These are phyloP conservation scores for Citrus australasica DNA, from an alignment of 345 rosid species.

Conservation along the genomic window DNA sequence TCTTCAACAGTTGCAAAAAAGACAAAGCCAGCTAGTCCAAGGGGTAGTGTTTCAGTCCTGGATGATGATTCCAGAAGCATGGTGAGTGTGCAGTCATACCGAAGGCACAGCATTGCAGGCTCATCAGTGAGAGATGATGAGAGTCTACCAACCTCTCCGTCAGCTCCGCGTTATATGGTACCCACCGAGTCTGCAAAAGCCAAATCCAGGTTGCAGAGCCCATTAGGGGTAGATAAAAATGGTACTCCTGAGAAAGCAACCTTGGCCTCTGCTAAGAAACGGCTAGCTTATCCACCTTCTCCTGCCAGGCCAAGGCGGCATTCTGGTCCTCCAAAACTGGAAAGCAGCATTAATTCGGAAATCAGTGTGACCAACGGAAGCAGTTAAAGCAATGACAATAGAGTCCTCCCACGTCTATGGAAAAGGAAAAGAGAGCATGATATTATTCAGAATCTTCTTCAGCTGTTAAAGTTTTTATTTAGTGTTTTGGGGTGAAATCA, in stretches of 20 bases:
- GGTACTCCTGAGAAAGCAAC: slow-evolving; percentile 51
- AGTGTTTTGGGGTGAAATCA: slow-evolving; percentile 21
- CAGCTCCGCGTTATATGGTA: slow-evolving; percentile 86
- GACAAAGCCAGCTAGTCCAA: slow-evolving; percentile 54
- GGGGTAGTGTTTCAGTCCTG: slow-evolving; percentile 29
- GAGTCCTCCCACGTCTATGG: neutral
- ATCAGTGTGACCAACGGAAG: slow-evolving; percentile 42
- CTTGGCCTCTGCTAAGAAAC: slow-evolving; percentile 52
- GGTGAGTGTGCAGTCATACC: slow-evolving; percentile 50
- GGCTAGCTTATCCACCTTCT: slow-evolving; percentile 75
- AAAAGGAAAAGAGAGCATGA: neutral
- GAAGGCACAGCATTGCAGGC: slow-evolving; percentile 77
- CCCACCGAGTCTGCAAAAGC: slow-evolving; percentile 88
- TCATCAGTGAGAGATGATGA: slow-evolving; percentile 65
- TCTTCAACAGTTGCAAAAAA: slow-evolving; percentile 48
- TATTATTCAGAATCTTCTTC: slow-evolving; percentile 1
- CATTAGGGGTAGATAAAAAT: slow-evolving; percentile 42
- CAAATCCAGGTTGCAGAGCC: slow-evolving; percentile 61
- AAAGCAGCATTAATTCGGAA: slow-evolving; percentile 37
- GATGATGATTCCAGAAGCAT: slow-evolving; percentile 81
- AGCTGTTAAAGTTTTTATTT: slow-evolving; percentile 5
- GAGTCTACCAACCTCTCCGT: slow-evolving; percentile 58
- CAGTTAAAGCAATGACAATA: slow-evolving; percentile 8
- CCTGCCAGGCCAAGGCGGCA: slow-evolving; percentile 73
- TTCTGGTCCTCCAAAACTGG: slow-evolving; percentile 77